Base-by-base conservation (phyloP, 768 basidiomycete genomes). In the Mycena floridula region DNA sequence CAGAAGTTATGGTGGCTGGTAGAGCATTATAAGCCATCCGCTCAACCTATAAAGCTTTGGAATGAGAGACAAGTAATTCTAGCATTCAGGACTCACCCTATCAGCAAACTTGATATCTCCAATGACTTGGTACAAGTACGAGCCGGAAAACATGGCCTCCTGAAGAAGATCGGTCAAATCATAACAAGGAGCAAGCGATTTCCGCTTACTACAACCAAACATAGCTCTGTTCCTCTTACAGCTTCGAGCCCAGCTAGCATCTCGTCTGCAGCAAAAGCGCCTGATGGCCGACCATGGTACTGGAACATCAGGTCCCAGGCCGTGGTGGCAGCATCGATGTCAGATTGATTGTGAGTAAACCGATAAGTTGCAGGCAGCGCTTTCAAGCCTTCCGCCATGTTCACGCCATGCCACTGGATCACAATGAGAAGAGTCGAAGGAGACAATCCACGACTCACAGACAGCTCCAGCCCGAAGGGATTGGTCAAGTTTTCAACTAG, bases 61-160 rank as follows among this genome's bases (percentile, higher is more conserved):
- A n/a, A n/a, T n/a, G n/a, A n/a, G n/a, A n/a, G n/a, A n/a, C n/a
- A n/a, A n/a, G n/a, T n/a, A n/a, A n/a, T n/a, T n/a, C n/a, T n/a
- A n/a, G n/a, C n/a, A n/a, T n/a, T n/a, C n/a, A n/a, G n/a, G n/a
- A n/a, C n/a, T n/a, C 7, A 73, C 73, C 43, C 74, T 55, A 53
- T 76, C 75, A 15, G 69, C 64, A 47, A 69, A 75, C 47, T 76
- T 73, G 7, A 67, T 66, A 45, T 80, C 74, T 26, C 75, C 76
- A 11, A 72, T 76, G 18, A 77, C 65, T 60, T 79, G 77, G 48
- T 74, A 76, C 2, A 79, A 61, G 51, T 68, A 78, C n/a, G 74
- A 75, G 13, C 75, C 76, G 8, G 76, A 76, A 57, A 77, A 77
- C 76, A 79, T 77, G 4, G 76, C 73, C 69, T 79, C 77, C 74